Conservation (phyloP, 345 rosid species). For the Schrenkiella parvula region DNA sequence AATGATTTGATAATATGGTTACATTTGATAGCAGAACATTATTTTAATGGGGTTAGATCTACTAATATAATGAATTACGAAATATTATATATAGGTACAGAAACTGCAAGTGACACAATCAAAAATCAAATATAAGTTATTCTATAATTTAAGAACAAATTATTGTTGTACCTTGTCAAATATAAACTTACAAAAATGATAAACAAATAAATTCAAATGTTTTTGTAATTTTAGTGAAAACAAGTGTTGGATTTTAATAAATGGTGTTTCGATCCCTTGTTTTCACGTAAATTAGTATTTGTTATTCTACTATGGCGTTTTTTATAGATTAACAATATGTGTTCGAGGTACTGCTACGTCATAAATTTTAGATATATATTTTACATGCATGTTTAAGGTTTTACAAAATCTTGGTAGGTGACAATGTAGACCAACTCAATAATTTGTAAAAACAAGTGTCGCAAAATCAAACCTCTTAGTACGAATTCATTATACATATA, state of each 20-base stretch:
- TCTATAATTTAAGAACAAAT: background rate
- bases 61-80: too few species aligned
- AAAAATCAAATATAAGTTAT: background rate
- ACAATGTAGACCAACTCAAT: background rate
- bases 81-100: background rate
- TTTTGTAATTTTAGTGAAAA: background rate
- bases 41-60: background rate
- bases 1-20: background rate
- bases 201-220: background rate
- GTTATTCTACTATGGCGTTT: background rate
- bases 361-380: background rate
- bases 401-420: background rate
- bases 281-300: too few species aligned
- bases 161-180: background rate
- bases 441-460: slow-evolving; percentile 6
- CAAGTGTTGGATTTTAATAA: background rate
- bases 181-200: background rate
- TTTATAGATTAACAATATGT: background rate
- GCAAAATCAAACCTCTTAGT: background rate
- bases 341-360: background rate
- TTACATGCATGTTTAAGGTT: background rate
- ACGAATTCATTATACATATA: background rate
- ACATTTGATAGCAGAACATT: background rate
- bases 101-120: background rate
- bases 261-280: background rate